Evolutionary conservation across 2,329 filamentous ascomycete genomes (phyloP).

Genomic region (Cylindrodendrum hubeiense): DNA sequence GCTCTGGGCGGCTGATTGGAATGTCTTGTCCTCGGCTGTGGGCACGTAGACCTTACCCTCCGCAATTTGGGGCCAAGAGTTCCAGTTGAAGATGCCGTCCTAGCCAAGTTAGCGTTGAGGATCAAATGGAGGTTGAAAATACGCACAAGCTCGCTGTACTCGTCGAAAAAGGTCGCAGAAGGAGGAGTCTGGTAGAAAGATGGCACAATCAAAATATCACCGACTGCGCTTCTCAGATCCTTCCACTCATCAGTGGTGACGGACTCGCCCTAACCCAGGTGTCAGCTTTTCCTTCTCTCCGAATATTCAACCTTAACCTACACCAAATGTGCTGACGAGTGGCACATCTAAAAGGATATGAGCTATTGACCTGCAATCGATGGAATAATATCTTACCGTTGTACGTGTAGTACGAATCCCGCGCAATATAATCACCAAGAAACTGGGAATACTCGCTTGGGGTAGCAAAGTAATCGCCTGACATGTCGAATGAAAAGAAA

Average conservation of each 20-base stretch:
- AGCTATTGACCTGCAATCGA: background rate
- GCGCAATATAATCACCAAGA: slow-evolving; percentile 9
- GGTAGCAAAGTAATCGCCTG: slow-evolving; percentile 9
- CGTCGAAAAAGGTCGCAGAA: slow-evolving; percentile 16
- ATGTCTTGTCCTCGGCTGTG: slow-evolving; percentile 13
- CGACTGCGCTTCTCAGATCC: slow-evolving; percentile 8
- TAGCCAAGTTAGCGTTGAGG: background rate
- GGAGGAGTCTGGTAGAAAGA: slow-evolving; percentile 14
- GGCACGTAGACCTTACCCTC: slow-evolving; percentile 17
- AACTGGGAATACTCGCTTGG: slow-evolving; percentile 15
- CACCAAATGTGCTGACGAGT: slow-evolving; percentile 23
- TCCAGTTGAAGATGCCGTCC: slow-evolving; percentile 27
- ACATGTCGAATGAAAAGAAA: slow-evolving; percentile 28
- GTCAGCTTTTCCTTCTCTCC: background rate
- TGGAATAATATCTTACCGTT: background rate
- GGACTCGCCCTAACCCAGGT: slow-evolving; percentile 3
- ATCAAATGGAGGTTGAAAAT: no score
- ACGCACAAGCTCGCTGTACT: slow-evolving; percentile 18
- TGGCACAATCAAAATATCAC: slow-evolving; percentile 20
- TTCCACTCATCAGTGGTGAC: slow-evolving; percentile 16
- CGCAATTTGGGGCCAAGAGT: slow-evolving; percentile 14
- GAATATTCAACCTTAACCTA: background rate
- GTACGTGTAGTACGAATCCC: slow-evolving; percentile 20
- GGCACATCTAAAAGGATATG: background rate
- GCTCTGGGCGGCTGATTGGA: slow-evolving; percentile 9